phyloP scores from a whole-genome alignment of 345 rosid genomes.

The Melaleuca quinquenervia region DNA sequence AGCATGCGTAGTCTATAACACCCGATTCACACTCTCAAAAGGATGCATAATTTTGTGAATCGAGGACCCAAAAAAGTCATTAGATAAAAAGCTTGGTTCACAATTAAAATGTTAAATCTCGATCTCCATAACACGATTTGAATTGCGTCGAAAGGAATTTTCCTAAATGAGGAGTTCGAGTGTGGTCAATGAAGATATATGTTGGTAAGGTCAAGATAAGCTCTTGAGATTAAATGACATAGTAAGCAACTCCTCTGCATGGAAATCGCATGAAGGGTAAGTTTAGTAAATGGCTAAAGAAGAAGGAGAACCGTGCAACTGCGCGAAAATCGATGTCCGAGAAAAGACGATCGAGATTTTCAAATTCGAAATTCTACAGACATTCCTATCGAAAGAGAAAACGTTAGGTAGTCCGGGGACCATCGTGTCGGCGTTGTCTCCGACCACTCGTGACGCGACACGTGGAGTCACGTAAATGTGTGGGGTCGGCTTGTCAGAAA shows the following conservation, averaged over 20 bases:
- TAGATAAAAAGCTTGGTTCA: background rate
- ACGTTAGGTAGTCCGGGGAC: too few species aligned
- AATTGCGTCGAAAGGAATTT: background rate
- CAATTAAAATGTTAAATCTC: background rate
- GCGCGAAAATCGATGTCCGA: background rate
- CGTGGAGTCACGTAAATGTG: too few species aligned
- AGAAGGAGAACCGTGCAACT: background rate
- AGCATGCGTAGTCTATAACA: background rate
- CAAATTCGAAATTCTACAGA: background rate
- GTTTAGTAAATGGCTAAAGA: too few species aligned
- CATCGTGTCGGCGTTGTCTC: too few species aligned
- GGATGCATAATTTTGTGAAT: background rate
- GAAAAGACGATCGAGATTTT: background rate
- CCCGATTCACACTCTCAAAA: background rate
- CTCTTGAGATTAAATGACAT: too few species aligned
- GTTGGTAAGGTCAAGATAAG: background rate
- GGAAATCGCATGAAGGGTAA: too few species aligned
- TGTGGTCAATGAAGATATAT: background rate
- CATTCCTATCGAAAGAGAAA: background rate
- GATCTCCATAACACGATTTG: background rate
- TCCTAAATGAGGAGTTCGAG: background rate
- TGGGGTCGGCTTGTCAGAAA: too few species aligned
- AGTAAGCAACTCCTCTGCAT: too few species aligned
- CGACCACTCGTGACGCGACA: too few species aligned
- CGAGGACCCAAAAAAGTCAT: too few species aligned